Percentiles rank a stretch among this genome's conserved stretches.
phyloP scores from a whole-genome alignment of 1,139 yeast genomes.

The Saccharomyces hybrid region DNA sequence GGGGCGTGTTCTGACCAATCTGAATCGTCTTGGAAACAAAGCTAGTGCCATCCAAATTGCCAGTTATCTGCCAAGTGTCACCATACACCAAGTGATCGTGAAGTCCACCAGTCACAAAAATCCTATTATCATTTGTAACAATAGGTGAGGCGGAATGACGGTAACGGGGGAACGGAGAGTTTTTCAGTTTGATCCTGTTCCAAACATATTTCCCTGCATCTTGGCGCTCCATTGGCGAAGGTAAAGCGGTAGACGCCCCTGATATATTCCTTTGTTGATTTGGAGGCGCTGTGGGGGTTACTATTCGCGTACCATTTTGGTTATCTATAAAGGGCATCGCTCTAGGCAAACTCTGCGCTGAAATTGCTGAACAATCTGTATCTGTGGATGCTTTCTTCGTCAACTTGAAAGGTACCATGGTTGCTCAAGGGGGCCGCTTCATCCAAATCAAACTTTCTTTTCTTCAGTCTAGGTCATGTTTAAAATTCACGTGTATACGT shows the following conservation, averaged over 20 bases:
- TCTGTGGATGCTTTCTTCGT: constrained; percentile 24
- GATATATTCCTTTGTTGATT: constrained; percentile 26
- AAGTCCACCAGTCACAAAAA: constrained; percentile 87
- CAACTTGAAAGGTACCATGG: constrained; percentile 31
- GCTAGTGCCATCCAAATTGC: constrained; percentile 37
- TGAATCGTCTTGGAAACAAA: constrained; percentile 59
- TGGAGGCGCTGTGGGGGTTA: constrained; percentile 25
- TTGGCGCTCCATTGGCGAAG: background rate
- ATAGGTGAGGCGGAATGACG: constrained; percentile 78
- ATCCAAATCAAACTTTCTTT: background rate
- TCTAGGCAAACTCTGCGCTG: constrained; percentile 1
- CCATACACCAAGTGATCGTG: constrained; percentile 87
- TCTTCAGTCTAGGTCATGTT: background rate
- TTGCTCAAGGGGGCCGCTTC: background rate
- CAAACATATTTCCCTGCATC: background rate
- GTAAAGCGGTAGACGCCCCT: constrained; percentile 23
- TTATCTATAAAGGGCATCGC: constrained; percentile 7
- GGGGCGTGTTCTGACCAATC: constrained; percentile 65
- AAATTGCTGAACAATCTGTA: constrained; percentile 13
- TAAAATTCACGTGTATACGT: background rate
- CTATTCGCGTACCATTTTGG: constrained; percentile 8
- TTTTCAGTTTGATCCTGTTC: constrained; percentile 34
- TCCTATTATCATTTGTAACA: constrained; percentile 70
- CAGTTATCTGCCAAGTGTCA: constrained; percentile 74
- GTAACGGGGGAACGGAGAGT: constrained; percentile 86